Evolutionary conservation across 805 yeast genomes (phyloP), one percentile per base, ranked within the genome.

Genomic region (Metschnikowia cerradonensis): DNA sequence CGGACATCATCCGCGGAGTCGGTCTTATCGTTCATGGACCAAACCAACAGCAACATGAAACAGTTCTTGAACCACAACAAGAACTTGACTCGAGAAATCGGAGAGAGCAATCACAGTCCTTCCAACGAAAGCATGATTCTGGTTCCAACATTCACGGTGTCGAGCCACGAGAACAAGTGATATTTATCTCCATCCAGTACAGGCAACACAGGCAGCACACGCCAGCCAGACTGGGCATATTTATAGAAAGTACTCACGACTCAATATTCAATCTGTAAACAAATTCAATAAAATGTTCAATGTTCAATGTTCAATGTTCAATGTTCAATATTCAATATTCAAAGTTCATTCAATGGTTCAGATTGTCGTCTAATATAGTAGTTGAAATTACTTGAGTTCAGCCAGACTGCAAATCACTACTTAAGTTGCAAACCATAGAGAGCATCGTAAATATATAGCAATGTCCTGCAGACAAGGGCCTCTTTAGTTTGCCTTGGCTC

Each of bases 131-230:
- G 50, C 45, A 23, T 45, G 47, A 38, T 43, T 15, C 53, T 38
- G 51, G 53, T 55, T 30, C 60, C 60, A 5, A 51, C 53, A 17
- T 57, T 57, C 17, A 47, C 48, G 20, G 57, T 57, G 10, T 57
- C 53, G 50, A 53, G 45, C 37, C 60, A 57, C 19, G 56, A 48
- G 23, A 31, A 7, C 11, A n/a, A 42, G 26, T 33, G 35, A 26
- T 40, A 22, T 13, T 19, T 13, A 31, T 32, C 36, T 32, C 26
- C 11, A 6, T 5, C 14, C 23, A 4, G 23, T 36, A 8, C 36
- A 26, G 30, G 30, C 30, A 7, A 23, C 26, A 41, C 6, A 5
- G 6, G 5, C 23, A 4, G 14, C 45, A 8, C 26, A 31, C 17
- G 26, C 36, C n/a, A 31, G 19, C 45, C 23, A 8, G 34, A 41